These are phyloP conservation scores for Filobasidium floriforme DNA, from an alignment of 768 basidiomycete species.

Conservation along the genomic window DNA sequence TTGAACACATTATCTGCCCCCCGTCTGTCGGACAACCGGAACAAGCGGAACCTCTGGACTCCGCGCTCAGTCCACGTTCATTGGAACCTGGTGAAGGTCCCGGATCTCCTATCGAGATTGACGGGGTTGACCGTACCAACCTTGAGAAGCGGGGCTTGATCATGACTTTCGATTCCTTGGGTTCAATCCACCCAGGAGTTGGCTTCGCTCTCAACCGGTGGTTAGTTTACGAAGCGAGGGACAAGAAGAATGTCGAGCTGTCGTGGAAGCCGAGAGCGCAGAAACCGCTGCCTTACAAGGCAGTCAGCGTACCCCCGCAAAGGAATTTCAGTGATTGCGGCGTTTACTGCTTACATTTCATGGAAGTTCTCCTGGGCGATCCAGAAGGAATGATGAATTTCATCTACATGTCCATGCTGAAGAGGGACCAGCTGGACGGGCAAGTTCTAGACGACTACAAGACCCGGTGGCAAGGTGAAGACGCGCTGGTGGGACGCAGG, in stretches of 20 bases:
- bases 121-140: background rate
- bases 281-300: conserved; percentile 37
- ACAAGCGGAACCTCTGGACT: too few species aligned
- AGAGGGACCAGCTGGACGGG: background rate
- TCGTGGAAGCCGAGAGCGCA: conserved; percentile 25
- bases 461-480: background rate
- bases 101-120: background rate
- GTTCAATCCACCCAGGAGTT: conserved; percentile 61
- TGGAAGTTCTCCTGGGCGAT: conserved; percentile 63
- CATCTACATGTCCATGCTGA: conserved; percentile 43
- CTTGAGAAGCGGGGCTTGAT: conserved; percentile 48
- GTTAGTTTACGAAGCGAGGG: conserved; percentile 65
- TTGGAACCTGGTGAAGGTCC: background rate
- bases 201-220: conserved; percentile 59
- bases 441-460: background rate
- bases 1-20: too few species aligned
- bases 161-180: conserved; percentile 84
- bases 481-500: background rate
- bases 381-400: conserved; percentile 53
- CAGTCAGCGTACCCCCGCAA: conserved; percentile 71
- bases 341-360: conserved; percentile 80
- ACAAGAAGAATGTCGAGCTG: conserved; percentile 53
- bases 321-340: conserved; percentile 90
- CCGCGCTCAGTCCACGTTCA: too few species aligned
- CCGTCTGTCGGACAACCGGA: too few species aligned